Percentiles rank a stretch among this genome's conserved stretches.
phyloP scores from a whole-genome alignment of 2,329 filamentous ascomycete genomes.

The Zelopaecilomyces penicillatus region DNA sequence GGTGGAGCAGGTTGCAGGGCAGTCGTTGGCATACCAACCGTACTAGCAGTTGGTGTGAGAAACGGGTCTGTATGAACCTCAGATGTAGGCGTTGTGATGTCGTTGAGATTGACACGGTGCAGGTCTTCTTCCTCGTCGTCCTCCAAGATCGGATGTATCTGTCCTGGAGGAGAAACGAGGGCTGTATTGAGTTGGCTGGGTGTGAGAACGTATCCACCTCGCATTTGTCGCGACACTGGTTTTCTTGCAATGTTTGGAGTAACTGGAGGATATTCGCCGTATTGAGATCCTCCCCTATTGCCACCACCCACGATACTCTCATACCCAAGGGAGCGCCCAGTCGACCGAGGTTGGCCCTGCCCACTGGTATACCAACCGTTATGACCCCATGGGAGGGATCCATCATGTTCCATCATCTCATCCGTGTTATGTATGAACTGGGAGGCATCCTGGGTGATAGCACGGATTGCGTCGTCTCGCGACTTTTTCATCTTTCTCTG shows the following conservation, averaged over 20 bases:
- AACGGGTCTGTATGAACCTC: constrained; percentile 41
- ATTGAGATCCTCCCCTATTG: constrained; percentile 3
- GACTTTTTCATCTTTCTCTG: constrained; percentile 25
- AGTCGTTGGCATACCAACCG: constrained; percentile 4
- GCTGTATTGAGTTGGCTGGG: constrained; percentile 18
- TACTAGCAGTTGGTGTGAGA: constrained; percentile 31
- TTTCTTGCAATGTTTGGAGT: constrained; percentile 24
- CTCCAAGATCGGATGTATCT: constrained; percentile 52
- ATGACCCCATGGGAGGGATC: constrained; percentile 21
- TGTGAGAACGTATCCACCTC: constrained; percentile 25
- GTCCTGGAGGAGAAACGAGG: constrained; percentile 25
- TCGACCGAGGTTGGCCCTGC: constrained; percentile 30
- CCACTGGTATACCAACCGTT: constrained; percentile 39
- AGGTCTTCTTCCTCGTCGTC: constrained; percentile 45
- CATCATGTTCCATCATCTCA: constrained; percentile 38
- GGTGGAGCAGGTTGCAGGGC: constrained; percentile 17
- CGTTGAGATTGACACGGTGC: constrained; percentile 14
- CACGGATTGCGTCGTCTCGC: constrained; percentile 38
- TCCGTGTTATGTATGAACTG: constrained; percentile 36
- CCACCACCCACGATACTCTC: constrained; percentile 37
- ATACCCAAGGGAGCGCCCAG: constrained; percentile 34
- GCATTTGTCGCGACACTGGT: constrained; percentile 20
- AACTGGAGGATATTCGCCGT: constrained; percentile 8
- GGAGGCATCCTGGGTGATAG: constrained; percentile 40
- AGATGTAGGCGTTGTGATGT: constrained; percentile 26